Evolutionary conservation across 2,329 filamentous ascomycete species (phyloP), one percentile per base, ranked within the genome.

Genomic region (Aspergillus ruber): DNA sequence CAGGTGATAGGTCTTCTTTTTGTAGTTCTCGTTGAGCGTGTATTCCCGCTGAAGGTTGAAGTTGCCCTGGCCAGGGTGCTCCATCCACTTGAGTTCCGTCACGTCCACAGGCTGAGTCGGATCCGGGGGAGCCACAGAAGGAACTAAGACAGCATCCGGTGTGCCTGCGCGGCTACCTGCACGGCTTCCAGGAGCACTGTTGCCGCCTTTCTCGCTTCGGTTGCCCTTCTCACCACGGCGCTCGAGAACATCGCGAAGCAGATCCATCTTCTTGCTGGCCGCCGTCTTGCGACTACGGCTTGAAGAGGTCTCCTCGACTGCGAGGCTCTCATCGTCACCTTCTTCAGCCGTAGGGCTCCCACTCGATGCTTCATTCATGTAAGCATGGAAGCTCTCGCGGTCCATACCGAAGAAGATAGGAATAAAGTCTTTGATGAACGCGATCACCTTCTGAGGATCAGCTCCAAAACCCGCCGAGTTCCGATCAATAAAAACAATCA

Each of bases 191-290:
- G 81, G 81, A n/a, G 81, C 75, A 57, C 86, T 91, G 33, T 36
- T 36, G 52, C 85, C 87, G 53, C 93, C 88, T 60, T 93, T 90
- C 45, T 89, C 84, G 42, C 78, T 80, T 36, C 85, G 80, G 20
- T 80, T 77, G 55, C 81, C 80, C 66, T 84, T 86, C 50, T 86
- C 84, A 57, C 84, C 85, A 51, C 86, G 70, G 47, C 78, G 87
- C 60, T 95, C 90, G 29, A 98, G 81, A 38, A 95, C 88, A 50
- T 89, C 88, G 57, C 90, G 85, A 35, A 97, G 77, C 62, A 89
- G 85, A 55, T 80, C 78, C 56, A 85, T 81, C 69, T 86, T 90
- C 74, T 86, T 91, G 54, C 80, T 82, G 61, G 85, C 77, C 27
- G 62, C 63, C 41, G 64, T 69, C 69, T 86, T 85, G 51, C 84